Conservation (phyloP, 2,329 filamentous ascomycete species). For the Periconia digitata region DNA sequence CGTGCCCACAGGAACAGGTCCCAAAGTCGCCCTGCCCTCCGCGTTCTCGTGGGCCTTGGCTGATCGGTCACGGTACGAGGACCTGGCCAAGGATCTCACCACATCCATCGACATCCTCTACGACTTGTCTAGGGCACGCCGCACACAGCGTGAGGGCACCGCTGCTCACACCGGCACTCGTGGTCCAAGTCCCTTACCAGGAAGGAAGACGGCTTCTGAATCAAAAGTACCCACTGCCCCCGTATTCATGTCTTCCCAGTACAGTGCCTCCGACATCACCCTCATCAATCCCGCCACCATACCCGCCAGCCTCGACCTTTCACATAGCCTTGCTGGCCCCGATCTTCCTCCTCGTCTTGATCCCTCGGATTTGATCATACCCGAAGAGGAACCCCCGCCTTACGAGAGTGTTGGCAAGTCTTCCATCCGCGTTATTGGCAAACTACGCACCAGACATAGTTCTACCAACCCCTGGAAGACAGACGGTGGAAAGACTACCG, state of each 20-base stretch:
- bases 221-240: constrained; percentile 18
- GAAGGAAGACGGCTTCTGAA: constrained; percentile 20
- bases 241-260: constrained; percentile 35
- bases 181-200: not conserved
- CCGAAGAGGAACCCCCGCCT: constrained; percentile 51
- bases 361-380: constrained; percentile 45
- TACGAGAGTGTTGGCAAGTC: constrained; percentile 51
- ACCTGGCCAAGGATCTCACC: constrained; percentile 72
- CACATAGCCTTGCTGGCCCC: constrained; percentile 15
- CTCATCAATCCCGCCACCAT: constrained; percentile 46
- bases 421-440: constrained; percentile 49
- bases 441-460: constrained; percentile 39
- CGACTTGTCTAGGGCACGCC: constrained; percentile 69
- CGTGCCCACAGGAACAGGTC: constrained; percentile 33
- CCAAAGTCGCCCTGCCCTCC: constrained; percentile 31
- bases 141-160: constrained; percentile 37
- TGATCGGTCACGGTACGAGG: constrained; percentile 76
- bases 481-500: constrained; percentile 34
- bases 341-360: constrained; percentile 48
- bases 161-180: constrained; percentile 6
- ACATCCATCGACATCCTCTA: constrained; percentile 79
- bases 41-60: constrained; percentile 50
- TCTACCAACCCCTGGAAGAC: constrained; percentile 43
- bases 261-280: constrained; percentile 47
- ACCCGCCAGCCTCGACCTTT: constrained; percentile 22